Evolutionary conservation across 192 early-diverging fungal species (phyloP), one percentile per base, ranked within the genome.

Genomic region (Coemansia sp.): DNA sequence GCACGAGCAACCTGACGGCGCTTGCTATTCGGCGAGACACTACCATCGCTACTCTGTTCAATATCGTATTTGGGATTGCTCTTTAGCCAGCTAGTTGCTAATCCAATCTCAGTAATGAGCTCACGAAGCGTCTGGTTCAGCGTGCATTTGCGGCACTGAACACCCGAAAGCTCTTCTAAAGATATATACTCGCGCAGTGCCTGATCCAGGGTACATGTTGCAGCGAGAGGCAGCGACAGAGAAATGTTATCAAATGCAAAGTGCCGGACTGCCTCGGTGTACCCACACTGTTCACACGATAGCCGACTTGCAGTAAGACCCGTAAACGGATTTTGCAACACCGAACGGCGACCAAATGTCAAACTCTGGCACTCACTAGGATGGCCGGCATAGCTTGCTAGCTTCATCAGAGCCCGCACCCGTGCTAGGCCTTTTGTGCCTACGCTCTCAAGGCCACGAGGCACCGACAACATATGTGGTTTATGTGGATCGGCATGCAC

Each of bases 231-330:
- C 40, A 89, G 66, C 21, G 81, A 74, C n/a, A 92, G 70, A 14
- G 87, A 89, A 0, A 91, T 58, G 52, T 89, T 91, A 67, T 91
- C 89, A 74, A 93, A 93, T 15, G 87, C 83, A 64, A 89, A 88
- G 57, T 91, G 90, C 0, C 88, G 85, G 13, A 91, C 78, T 0
- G 86, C 86, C 52, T 85, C 84, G 14, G 88, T 87, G 46, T 93
- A 92, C 7, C 88, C 86, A 55, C 93, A 95, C 39, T 85, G 78
- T 40, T 81, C 71, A 60, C 93, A 95, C 21, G 88, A 87, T 45
- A 92, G 81, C 18, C 85, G 80, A 56, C 78, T 87, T 7, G 89
- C 91, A 34, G 85, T 72, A 61, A 93, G 55, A 7, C 93, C 93
- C 5, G 85, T 82, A 61, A 95, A 84, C 0, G 93, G 93, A 64